Evolutionary conservation across 257 asterid genomes (phyloP), one percentile per base, ranked within the genome.

Genomic region (Solanum tarijense): DNA sequence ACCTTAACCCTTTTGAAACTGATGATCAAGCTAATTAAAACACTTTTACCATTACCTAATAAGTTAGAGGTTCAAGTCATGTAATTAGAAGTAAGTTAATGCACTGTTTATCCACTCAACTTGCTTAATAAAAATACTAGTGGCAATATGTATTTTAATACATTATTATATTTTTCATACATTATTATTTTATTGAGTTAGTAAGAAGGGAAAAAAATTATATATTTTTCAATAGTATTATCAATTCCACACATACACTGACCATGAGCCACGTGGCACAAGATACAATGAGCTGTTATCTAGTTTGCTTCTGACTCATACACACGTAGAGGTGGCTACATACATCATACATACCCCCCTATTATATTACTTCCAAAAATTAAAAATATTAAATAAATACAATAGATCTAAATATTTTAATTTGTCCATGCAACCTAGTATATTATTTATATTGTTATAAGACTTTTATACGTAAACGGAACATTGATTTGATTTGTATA

Each of bases 261-360:
- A 78, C 36, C 23, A 38, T 78, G n/a, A 41, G n/a, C 84, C 35
- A 81, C 85, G 68, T 81, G 85, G 66, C 60, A 31, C 6, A n/a
- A 32, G 11, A 58, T 16, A 10, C 27, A 41, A 55, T 20, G 23
- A 4, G 34, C 31, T 85, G 74, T 16, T 16, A 66, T 12, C 74
- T 74, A 18, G 48, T 79, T 88, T 71, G 85, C 87, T 89, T 18
- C 66, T 55, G 89, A 89, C 29, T 86, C 87, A 89, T 35, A 31
- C 65, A 86, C 89, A 85, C 89, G 87, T 84, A 83, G 68, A 65
- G 27, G 35, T 74, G 27, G 73, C 83, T 66, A 71, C 32, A 81
- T 34, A 76, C 34, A 39, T 6, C 66, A 85, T 43, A 39, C n/a
- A 78, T 7, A 41, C 4, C 13, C 23, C 18, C 9, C 3, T 11